phyloP scores from a whole-genome alignment of 176 grass and related monocot species.

The Zea mays region DNA sequence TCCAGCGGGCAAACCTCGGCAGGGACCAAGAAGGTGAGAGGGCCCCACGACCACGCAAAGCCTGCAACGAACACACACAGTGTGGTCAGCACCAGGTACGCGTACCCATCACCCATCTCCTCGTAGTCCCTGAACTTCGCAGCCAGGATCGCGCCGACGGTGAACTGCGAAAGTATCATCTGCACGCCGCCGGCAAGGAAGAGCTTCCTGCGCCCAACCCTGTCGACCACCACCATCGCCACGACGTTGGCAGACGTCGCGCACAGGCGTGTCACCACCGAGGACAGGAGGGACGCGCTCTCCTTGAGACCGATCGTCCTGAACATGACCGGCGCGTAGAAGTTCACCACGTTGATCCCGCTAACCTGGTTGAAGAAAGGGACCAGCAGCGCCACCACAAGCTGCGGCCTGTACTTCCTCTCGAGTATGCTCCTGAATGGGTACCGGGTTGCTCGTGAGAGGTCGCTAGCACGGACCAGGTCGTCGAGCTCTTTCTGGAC shows the following conservation, averaged over 20 bases:
- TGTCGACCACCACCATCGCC: constrained; percentile 62
- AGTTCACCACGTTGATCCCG: constrained; percentile 82
- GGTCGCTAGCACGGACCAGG: constrained; percentile 57
- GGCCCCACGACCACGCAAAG: constrained; percentile 82
- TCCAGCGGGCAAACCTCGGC: constrained; percentile 69
- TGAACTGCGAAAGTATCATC: constrained; percentile 71
- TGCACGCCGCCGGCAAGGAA: constrained; percentile 60
- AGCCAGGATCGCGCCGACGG: constrained; percentile 54
- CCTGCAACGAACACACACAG: constrained; percentile 71
- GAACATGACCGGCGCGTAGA: constrained; percentile 68
- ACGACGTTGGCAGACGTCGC: constrained; percentile 63
- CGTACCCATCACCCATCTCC: constrained; percentile 50
- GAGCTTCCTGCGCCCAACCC: constrained; percentile 61
- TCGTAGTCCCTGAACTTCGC: constrained; percentile 62
- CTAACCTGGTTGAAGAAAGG: constrained; percentile 75
- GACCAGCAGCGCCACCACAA: constrained; percentile 56
- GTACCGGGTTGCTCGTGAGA: constrained; percentile 38
- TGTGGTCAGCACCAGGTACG: constrained; percentile 55
- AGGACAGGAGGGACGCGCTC: constrained; percentile 45
- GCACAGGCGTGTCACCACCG: constrained; percentile 60
- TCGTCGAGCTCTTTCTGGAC: constrained; percentile 75
- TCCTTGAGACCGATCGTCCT: constrained; percentile 64
- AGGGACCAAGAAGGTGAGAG: constrained; percentile 67
- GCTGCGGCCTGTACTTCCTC: constrained; percentile 76
- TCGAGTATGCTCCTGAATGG: constrained; percentile 59